Base-by-base conservation (phyloP, 768 basidiomycete species). In the Kwoniella newhampshirensis region DNA sequence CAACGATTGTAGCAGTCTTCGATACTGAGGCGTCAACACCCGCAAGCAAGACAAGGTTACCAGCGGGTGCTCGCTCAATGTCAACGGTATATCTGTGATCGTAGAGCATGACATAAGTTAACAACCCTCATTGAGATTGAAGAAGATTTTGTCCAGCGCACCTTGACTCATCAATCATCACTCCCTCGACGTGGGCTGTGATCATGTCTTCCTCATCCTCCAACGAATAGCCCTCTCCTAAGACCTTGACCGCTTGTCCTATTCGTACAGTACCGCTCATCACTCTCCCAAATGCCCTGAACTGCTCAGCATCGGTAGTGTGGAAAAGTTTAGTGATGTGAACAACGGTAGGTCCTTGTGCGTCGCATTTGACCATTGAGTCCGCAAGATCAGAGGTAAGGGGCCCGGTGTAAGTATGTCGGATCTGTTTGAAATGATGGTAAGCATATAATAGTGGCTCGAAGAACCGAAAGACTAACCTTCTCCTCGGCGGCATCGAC, bases 181-280 rank as follows among this genome's bases (percentile, higher is more conserved):
- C 79, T 60, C 87, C 87, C 64, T 97, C 93, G 2, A 96, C 83
- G 1, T 80, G 82, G 13, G 84, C 85, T 60, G 85, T 86, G 75
- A 88, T 83, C 91, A 97, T 94, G 71, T 99, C 96, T 78, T 99
- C 96, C 78, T 98, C 94, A 64, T 99, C 96, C 69, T 97, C 94
- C n/a, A 90, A 89, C 13, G 92, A 94, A 76, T 93, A 99, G 0
- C 91, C 91, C 75, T 98, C 96, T 54, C 96, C 96, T 6, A 99
- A 81, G n/a, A 98, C 93, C 79, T 96, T 97, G 62, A 99, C 81
- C 30, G 85, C 81, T 81, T 84, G 82, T 12, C 91, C 91, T 66
- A 87, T 87, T 67, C 82, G 81, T 21, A 97, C 77, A 0, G 93
- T 96, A 18, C 96, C 96, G 65, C 90, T 91, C 75, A 97, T 81